Conservation (phyloP, 306 rosid genomes). For the Gastrolobium bilobum region DNA sequence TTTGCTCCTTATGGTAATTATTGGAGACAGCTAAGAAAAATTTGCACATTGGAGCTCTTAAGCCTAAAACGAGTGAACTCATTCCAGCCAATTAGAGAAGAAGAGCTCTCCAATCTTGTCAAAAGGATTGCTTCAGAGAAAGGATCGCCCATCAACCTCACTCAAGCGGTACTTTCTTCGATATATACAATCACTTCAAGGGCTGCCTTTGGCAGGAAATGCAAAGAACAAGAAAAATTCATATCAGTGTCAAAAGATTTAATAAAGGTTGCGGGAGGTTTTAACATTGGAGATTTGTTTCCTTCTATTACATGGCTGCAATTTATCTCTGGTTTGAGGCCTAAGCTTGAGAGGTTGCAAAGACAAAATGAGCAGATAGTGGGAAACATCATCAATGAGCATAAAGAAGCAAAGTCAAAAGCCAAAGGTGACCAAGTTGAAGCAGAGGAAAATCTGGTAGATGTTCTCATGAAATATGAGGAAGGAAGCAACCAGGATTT, state of each 20-base stretch:
- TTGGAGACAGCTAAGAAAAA: conserved; percentile 50
- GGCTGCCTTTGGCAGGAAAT: conserved; percentile 52
- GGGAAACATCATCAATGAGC: conserved; percentile 37
- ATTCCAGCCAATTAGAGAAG: conserved; percentile 46
- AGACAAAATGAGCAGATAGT: conserved; percentile 29
- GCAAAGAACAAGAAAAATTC: conserved; percentile 45
- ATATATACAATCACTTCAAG: conserved; percentile 33
- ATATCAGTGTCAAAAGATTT: not conserved
- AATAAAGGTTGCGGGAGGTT: not conserved
- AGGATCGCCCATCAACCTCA: conserved; percentile 49
- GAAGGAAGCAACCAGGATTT: conserved; percentile 27
- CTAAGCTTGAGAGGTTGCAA: conserved; percentile 21
- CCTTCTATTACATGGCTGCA: conserved; percentile 46
- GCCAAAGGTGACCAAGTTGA: conserved; percentile 10
- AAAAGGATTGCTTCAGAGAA: conserved; percentile 29
- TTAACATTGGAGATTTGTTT: conserved; percentile 45
- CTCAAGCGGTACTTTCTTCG: conserved; percentile 20
- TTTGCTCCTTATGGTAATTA: conserved; percentile 53
- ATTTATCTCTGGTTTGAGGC: conserved; percentile 28
- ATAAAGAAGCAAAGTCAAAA: conserved; percentile 6
- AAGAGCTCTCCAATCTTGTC: conserved; percentile 43
- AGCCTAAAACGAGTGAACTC: conserved; percentile 47
- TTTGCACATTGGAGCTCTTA: conserved; percentile 51
- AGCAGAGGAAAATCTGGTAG: conserved; percentile 31
- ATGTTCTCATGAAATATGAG: conserved; percentile 40